Evolutionary conservation across 2,329 filamentous ascomycete species (phyloP), one percentile per base, ranked within the genome.

Genomic region (Aspergillus sp.): DNA sequence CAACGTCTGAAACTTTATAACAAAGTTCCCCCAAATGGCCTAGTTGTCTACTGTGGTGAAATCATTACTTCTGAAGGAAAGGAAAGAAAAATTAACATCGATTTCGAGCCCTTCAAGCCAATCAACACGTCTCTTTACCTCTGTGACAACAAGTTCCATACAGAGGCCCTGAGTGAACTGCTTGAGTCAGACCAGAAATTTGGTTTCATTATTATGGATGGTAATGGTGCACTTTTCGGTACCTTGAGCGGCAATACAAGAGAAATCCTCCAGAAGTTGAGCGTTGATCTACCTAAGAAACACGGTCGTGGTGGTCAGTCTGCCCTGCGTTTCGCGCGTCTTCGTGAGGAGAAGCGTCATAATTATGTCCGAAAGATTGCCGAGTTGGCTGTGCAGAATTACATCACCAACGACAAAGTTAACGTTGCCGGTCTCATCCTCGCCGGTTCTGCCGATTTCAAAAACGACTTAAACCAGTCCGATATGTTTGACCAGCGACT

Each of bases 291-390:
- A 58, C 95, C 95, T 76, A 99, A 99, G 88, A 99, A 99, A 85
- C 95, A 99, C 86, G 95, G 95, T 64, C 93, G 95, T 89, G 95
- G 95, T 93, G 95, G 95, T 85, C 96, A 99, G 83, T 99, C 95
- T 66, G 95, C 95, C 60, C 86, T 99, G 72, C 96, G 95, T 93
- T 99, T 99, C 79, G 91, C 95, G 63, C 95, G 95, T 93, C 89
- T 99, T 59, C 89, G 95, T 84, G 95, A 99, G 78, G 95, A 99
- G 80, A 99, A 99, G 82, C 93, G 95, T 68, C 95, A 99, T 87
- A 99, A 99, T 82, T 99, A 99, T 77, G 95, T 99, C 68, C 92
- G 95, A 73, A 99, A 99, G 81, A 96, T 99, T 62, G 91, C 95
- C 70, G 95, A 99, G 77, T 79, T 97, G 80, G 95, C 95, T 37